phyloP scores from a whole-genome alignment of 2,329 filamentous ascomycete species.

The Sphaceloma murrayae region DNA sequence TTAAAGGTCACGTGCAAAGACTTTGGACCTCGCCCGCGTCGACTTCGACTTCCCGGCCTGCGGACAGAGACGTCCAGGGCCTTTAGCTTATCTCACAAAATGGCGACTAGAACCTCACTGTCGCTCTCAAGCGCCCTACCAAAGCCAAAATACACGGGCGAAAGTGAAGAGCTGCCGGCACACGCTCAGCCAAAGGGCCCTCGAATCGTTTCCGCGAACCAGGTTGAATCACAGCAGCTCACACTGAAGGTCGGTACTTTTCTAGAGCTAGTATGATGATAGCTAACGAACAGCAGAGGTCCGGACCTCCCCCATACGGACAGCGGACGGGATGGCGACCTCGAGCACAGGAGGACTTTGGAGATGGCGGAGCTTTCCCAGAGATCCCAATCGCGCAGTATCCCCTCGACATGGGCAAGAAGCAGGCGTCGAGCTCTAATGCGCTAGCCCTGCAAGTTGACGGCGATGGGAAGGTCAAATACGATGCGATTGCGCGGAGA shows the following conservation, averaged over 20 bases:
- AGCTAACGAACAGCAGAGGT: constrained; percentile 43
- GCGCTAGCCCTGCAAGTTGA: constrained; percentile 90
- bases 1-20: constrained; percentile 1
- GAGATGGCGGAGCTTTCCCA: constrained; percentile 91
- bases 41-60: not conserved
- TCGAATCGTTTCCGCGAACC: constrained; percentile 67
- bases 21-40: constrained; percentile 1
- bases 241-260: constrained; percentile 55
- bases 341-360: constrained; percentile 79
- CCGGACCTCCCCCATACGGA: constrained; percentile 79
- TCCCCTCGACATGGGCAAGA: constrained; percentile 87
- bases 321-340: constrained; percentile 86
- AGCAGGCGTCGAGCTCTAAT: constrained; percentile 61
- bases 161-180: constrained; percentile 69
- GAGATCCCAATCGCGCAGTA: constrained; percentile 92
- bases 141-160: constrained; percentile 82
- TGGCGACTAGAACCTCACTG: constrained; percentile 44
- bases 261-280: not conserved
- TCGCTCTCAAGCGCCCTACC: constrained; percentile 73
- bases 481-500: constrained; percentile 85
- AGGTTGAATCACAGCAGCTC: constrained; percentile 77
- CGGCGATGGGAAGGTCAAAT: constrained; percentile 84
- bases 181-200: constrained; percentile 69
- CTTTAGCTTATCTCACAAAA: constrained; percentile 34
- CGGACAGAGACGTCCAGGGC: not conserved